These are phyloP conservation scores for Coemansia sp. DNA, from an alignment of 192 early-diverging fungal genomes.

Conservation along the genomic window DNA sequence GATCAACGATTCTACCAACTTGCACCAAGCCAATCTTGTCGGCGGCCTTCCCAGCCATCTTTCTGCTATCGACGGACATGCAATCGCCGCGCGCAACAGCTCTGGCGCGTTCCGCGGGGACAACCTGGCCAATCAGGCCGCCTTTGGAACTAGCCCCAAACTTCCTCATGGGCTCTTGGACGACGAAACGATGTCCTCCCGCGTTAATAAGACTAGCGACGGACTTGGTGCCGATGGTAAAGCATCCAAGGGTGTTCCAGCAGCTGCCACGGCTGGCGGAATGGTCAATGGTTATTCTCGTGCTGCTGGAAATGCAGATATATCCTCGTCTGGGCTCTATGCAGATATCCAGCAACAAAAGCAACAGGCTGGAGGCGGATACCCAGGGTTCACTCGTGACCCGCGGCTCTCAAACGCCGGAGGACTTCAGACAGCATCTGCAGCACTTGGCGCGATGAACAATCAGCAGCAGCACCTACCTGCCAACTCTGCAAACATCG, in stretches of 20 bases:
- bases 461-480: constrained; percentile 14
- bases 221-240: background rate
- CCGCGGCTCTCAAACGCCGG: background rate
- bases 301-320: constrained; percentile 20
- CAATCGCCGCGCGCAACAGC: constrained; percentile 32
- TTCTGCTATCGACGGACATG: constrained; percentile 30
- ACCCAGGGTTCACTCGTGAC: constrained; percentile 6
- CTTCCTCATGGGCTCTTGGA: constrained; percentile 51
- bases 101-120: constrained; percentile 39
- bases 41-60: constrained; percentile 12
- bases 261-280: constrained; percentile 1
- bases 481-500: constrained; percentile 5
- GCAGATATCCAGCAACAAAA: background rate
- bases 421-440: background rate
- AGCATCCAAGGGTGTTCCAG: background rate
- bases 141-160: constrained; percentile 49
- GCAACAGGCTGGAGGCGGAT: background rate
- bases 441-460: constrained; percentile 2
- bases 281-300: constrained; percentile 12
- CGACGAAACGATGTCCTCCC: constrained; percentile 31
- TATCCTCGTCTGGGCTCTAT: constrained; percentile 7
- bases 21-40: constrained; percentile 10
- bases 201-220: background rate
- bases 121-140: background rate
- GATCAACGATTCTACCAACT: constrained; percentile 27